Percentiles rank a stretch among this genome's conserved stretches.
Evolutionary conservation across 345 rosid species (phyloP).

Genomic region (Eucalyptus globulus): DNA sequence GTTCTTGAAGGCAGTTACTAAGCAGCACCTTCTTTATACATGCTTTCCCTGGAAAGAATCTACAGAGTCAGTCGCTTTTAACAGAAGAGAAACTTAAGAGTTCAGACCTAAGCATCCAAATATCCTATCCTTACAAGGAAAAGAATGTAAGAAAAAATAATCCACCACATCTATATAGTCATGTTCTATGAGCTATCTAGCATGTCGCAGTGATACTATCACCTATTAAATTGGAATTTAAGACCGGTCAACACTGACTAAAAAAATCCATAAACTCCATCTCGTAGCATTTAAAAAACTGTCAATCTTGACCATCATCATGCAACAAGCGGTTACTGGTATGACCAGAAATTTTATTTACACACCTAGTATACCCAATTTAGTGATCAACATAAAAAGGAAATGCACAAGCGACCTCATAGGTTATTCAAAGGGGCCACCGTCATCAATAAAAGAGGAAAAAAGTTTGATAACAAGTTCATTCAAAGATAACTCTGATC

Average conservation of each 20-base stretch:
- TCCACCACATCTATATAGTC: not conserved
- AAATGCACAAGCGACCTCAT: not conserved
- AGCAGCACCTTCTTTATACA: slow-evolving; percentile 95
- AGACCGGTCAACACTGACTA: not conserved
- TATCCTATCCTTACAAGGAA: not conserved
- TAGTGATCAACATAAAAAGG: not conserved
- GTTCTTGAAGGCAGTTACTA: slow-evolving; percentile 97
- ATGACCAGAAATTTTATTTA: not conserved
- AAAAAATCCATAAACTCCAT: not conserved
- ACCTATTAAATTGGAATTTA: not conserved
- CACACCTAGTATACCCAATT: not conserved
- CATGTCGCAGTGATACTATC: not conserved
- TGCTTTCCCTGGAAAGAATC: slow-evolving; percentile 56
- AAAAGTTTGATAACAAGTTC: not conserved
- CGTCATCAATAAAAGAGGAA: not conserved
- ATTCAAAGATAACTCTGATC: not conserved
- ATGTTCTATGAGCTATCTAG: not conserved
- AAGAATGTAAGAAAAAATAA: not conserved
- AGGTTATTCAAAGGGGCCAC: not conserved
- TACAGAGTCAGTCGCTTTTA: not conserved
- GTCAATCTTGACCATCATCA: not conserved
- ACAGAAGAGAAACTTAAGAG: not conserved
- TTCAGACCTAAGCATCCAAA: not conserved
- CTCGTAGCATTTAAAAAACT: not conserved
- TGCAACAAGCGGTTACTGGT: not conserved